Percentiles rank a stretch among this genome's conserved stretches.
phyloP scores from a whole-genome alignment of 2,329 filamentous ascomycete genomes.

The Penicillium sp. region DNA sequence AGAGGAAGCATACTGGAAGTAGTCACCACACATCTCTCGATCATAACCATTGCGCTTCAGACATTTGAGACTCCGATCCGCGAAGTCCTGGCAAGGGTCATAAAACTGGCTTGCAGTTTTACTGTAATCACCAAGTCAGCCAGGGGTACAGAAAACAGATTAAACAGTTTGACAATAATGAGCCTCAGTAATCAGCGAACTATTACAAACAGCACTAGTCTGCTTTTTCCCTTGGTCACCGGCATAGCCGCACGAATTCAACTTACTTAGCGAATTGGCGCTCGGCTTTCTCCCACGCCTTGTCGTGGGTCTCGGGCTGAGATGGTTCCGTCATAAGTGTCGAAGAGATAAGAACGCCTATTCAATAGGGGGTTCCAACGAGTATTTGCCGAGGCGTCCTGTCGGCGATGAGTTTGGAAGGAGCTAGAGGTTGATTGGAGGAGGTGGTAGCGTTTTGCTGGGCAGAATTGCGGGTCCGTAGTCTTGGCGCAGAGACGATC shows the following conservation, averaged over 20 bases:
- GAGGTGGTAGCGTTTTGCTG: conserved; percentile 13
- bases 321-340: conserved; percentile 22
- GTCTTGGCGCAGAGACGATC: conserved; percentile 22
- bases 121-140: conserved; percentile 46
- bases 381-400: not conserved
- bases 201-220: not conserved
- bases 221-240: not conserved
- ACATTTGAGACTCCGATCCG: conserved; percentile 80
- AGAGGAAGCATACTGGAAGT: conserved; percentile 74
- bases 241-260: not conserved
- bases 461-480: conserved; percentile 24
- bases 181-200: conserved; percentile 5
- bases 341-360: not conserved
- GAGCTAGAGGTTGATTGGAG: conserved; percentile 21
- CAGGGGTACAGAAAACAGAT: not conserved
- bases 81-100: conserved; percentile 94
- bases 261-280: conserved; percentile 64
- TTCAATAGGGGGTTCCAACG: not conserved
- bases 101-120: conserved; percentile 88
- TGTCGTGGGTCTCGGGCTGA: conserved; percentile 31
- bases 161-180: not conserved
- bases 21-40: conserved; percentile 85
- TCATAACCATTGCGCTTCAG: conserved; percentile 86
- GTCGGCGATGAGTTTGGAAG: conserved; percentile 13
- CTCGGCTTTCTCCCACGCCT: conserved; percentile 59